A percentile compares a stretch with the other conserved stretches of the same genome.
Conservation (phyloP, 768 basidiomycete genomes). For the Collybia sp. region DNA sequence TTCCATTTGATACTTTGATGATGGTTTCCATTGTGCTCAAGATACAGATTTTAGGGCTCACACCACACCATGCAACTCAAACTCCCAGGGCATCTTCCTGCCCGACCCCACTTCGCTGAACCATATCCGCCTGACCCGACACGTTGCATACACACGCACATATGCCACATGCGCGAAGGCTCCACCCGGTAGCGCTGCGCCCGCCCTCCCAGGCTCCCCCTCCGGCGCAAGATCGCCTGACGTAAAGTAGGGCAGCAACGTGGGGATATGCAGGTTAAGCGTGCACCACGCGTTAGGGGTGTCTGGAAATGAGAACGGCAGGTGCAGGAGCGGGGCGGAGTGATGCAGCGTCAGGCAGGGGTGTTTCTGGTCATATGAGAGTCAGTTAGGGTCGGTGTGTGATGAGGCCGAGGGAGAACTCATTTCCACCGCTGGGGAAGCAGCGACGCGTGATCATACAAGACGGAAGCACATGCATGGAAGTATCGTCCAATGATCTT, state of each 20-base stretch:
- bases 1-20: too few relatives aligned
- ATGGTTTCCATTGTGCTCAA: too few relatives aligned
- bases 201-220: constrained; percentile 14
- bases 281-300: constrained; percentile 67
- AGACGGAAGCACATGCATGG: not conserved
- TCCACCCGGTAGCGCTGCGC: constrained; percentile 36
- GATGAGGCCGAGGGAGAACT: too few relatives aligned
- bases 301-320: constrained; percentile 64
- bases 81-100: constrained; percentile 68
- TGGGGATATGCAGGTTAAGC: constrained; percentile 54
- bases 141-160: constrained; percentile 74
- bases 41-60: not conserved
- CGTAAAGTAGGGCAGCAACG: constrained; percentile 57
- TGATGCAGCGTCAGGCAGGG: constrained; percentile 39
- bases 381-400: not conserved
- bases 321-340: constrained; percentile 57
- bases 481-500: too few relatives aligned
- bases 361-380: constrained; percentile 36
- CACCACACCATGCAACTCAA: constrained; percentile 49
- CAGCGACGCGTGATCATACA: not conserved
- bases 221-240: constrained; percentile 32
- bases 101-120: constrained; percentile 52
- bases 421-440: too few relatives aligned
- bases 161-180: constrained; percentile 65
- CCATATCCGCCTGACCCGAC: constrained; percentile 75